Evolutionary conservation across 768 basidiomycete species (phyloP).

Genomic region (Cystobasidiopsis lactophilus): DNA sequence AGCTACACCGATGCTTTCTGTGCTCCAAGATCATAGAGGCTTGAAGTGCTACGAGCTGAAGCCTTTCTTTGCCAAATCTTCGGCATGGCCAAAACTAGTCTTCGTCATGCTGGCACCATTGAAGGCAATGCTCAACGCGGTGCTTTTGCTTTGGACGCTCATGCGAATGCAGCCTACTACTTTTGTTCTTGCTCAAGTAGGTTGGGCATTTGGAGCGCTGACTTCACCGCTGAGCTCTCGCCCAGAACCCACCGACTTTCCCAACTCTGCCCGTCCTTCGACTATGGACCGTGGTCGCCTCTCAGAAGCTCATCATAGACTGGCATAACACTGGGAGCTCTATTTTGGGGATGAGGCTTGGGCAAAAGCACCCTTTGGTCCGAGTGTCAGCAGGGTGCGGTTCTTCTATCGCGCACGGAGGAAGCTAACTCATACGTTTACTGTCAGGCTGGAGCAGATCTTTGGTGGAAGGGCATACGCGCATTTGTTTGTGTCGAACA

Average conservation of each 20-base stretch:
- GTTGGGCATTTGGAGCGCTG: constrained; percentile 15
- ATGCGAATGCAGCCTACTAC: constrained; percentile 48
- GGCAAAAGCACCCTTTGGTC: constrained; percentile 44
- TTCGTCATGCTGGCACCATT: constrained; percentile 41
- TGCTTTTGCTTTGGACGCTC: constrained; percentile 40
- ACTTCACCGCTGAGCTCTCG: not conserved
- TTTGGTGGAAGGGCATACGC: constrained; percentile 68
- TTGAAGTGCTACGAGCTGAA: constrained; percentile 38
- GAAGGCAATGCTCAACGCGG: constrained; percentile 52
- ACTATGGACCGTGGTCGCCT: constrained; percentile 41
- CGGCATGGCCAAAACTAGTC: constrained; percentile 40
- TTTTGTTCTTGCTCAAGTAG: constrained; percentile 65
- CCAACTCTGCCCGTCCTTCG: constrained; percentile 75
- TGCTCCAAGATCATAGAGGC: constrained; percentile 35
- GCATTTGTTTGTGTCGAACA: constrained; percentile 77
- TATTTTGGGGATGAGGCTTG: constrained; percentile 66
- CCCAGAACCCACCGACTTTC: constrained; percentile 84
- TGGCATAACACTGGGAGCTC: constrained; percentile 98
- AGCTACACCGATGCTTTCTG: constrained; percentile 38
- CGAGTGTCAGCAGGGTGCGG: constrained; percentile 48
- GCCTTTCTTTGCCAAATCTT: constrained; percentile 37
- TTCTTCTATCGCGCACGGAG: constrained; percentile 1
- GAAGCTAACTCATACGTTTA: not conserved
- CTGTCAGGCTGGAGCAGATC: constrained; percentile 49
- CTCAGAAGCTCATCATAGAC: constrained; percentile 79